These are phyloP conservation scores for Ascochyta pisi DNA, from an alignment of 2,329 filamentous ascomycete species.

Conservation along the genomic window DNA sequence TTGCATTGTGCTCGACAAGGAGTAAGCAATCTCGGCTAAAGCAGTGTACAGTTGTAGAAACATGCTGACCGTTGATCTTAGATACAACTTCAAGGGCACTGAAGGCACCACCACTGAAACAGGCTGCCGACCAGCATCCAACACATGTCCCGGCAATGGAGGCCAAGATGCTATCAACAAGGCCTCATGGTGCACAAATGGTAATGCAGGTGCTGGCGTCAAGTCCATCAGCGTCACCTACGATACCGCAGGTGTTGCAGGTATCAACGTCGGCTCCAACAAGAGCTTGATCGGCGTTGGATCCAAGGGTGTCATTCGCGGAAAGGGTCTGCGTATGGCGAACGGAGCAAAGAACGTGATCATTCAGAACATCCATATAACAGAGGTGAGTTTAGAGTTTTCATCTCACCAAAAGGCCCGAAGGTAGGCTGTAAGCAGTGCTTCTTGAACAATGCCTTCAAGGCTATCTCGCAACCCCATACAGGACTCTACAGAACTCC, in stretches of 20 bases:
- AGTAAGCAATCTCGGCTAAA: slow-evolving; percentile 5
- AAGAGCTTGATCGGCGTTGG: slow-evolving; percentile 64
- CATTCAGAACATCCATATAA: slow-evolving; percentile 52
- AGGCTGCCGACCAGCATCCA: slow-evolving; percentile 61
- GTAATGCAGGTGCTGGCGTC: slow-evolving; percentile 59
- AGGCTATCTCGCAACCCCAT: too few species aligned
- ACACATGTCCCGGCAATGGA: slow-evolving; percentile 58
- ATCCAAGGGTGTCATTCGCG: slow-evolving; percentile 60
- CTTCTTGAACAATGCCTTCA: neutral
- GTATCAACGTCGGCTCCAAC: slow-evolving; percentile 62
- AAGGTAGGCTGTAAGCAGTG: neutral
- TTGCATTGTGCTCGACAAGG: slow-evolving; percentile 64
- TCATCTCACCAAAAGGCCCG: neutral
- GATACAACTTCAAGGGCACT: slow-evolving; percentile 60
- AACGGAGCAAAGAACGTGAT: slow-evolving; percentile 61
- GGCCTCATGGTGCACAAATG: slow-evolving; percentile 63
- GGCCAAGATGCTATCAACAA: slow-evolving; percentile 66
- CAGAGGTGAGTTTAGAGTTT: slow-evolving; percentile 12
- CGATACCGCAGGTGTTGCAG: slow-evolving; percentile 58
- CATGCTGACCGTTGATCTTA: neutral
- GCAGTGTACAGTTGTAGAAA: neutral
- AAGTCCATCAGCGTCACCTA: slow-evolving; percentile 51
- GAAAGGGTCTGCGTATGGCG: slow-evolving; percentile 59
- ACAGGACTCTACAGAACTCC: too few species aligned
- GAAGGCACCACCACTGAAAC: slow-evolving; percentile 61